These are phyloP conservation scores for Trichoderma lentiforme DNA, from an alignment of 2,329 filamentous ascomycete species.

Conservation along the genomic window DNA sequence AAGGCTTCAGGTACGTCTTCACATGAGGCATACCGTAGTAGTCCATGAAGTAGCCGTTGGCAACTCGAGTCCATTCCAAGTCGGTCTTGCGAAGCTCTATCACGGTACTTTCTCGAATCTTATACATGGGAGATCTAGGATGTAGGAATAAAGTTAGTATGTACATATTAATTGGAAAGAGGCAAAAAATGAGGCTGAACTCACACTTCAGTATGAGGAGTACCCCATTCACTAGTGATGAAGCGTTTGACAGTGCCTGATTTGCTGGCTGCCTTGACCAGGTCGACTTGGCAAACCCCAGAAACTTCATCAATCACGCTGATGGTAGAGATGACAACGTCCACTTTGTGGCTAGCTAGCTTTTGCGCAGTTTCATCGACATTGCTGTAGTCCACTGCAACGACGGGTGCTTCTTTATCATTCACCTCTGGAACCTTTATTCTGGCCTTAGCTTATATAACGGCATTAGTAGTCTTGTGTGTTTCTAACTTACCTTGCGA, in stretches of 20 bases:
- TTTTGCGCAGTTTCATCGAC: not conserved
- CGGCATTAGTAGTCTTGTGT: not conserved
- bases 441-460: not conserved
- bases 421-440: not conserved
- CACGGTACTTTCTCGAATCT: not conserved
- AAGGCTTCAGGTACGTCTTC: not conserved
- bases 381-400: slow-evolving; percentile 12
- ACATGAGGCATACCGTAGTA: not conserved
- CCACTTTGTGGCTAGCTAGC: not conserved
- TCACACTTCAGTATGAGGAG: not conserved
- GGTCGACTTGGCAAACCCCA: not conserved
- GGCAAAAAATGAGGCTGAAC: no score
- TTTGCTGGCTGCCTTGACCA: slow-evolving; percentile 13
- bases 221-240: slow-evolving; percentile 11
- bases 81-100: not conserved
- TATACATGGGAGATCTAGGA: not conserved
- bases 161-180: no score
- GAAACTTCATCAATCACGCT: not conserved
- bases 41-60: slow-evolving; percentile 11
- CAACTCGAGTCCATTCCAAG: slow-evolving; percentile 3
- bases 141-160: not conserved
- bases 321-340: slow-evolving; percentile 14
- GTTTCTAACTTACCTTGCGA: not conserved
- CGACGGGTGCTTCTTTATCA: not conserved
- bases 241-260: slow-evolving; percentile 16